Percentiles rank a stretch among this genome's conserved stretches.
phyloP scores from a whole-genome alignment of 768 basidiomycete genomes.

The Mycena vulgaris region DNA sequence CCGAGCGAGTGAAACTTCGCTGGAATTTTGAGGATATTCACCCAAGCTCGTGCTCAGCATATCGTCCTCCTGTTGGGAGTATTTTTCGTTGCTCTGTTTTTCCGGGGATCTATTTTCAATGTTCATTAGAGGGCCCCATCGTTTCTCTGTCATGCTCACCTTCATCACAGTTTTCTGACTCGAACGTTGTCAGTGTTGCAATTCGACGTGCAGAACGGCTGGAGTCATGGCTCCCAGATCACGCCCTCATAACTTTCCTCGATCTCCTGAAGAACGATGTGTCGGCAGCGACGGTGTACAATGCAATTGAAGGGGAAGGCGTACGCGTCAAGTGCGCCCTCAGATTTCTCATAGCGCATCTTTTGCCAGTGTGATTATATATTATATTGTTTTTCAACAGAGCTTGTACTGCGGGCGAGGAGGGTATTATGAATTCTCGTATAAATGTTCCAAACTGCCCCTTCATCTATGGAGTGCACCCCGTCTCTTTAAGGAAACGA shows the following conservation, averaged over 20 bases:
- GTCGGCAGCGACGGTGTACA: constrained; percentile 7
- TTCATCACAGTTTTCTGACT: neutral
- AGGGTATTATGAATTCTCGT: too few relatives aligned
- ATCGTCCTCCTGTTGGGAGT: neutral
- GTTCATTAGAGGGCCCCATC: neutral
- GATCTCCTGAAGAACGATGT: constrained; percentile 6
- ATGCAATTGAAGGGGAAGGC: neutral
- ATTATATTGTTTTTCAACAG: too few relatives aligned
- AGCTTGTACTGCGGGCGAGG: too few relatives aligned
- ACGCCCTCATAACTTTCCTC: neutral
- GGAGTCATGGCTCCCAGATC: constrained; percentile 13
- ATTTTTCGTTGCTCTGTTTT: neutral
- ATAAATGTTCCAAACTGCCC: too few relatives aligned
- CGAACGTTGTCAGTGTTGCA: neutral
- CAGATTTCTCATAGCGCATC: too few relatives aligned
- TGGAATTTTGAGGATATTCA: neutral
- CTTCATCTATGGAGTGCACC: too few relatives aligned
- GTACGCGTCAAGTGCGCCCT: constrained; percentile 6
- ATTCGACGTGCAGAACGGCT: constrained; percentile 9
- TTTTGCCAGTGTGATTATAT: too few relatives aligned
- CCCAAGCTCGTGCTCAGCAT: neutral
- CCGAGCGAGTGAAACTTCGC: neutral
- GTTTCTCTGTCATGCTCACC: neutral
- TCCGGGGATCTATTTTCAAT: neutral
- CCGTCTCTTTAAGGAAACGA: too few relatives aligned